Evolutionary conservation across 2,329 filamentous ascomycete species (phyloP), one percentile per base, ranked within the genome.

Genomic region (Sporothrix pseudoabietina): DNA sequence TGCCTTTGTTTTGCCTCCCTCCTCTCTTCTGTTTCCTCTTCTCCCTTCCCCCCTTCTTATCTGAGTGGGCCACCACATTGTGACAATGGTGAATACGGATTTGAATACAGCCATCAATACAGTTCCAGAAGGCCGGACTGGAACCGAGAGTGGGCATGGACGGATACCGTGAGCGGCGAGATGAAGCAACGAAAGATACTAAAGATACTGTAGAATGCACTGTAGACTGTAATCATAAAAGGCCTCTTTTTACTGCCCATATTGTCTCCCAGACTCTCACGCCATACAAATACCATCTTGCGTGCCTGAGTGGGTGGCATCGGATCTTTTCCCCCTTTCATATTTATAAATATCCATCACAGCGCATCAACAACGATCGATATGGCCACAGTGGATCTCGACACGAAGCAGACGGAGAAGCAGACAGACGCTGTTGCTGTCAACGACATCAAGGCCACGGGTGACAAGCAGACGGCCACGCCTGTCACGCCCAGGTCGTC

Each of bases 271-370:
- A 47, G 61, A 10, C 8, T 65, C 61, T 66, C 39, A 47, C 61
- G 39, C 61, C 39, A 66, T 66, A 47, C 61, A 66, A 14, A 14
- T 47, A 47, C 22, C 61, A 30, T 47, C 61, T 66, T 66, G 61
- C 61, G 61, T 66, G 22, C 61, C 22, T 30, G 39, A 1, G 19
- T 19, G 39, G 30, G 32, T n/a, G 14, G 14, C 44, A 55, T 66
- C 7, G 12, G 14, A n/a, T 47, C 1, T n/a, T 47, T 26, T 47
- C 16, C 9, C 7, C 26, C 4, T 12, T 19, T 16, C 9, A 22
- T 26, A 8, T 19, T 7, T 16, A 10, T 14, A 14, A 19, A 47
- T 14, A 44, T 10, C 22, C 22, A 14, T 16, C 35, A 44, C 47
- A 49, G 5, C 10, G 16, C 22, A 47, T 30, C 61, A 14, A 47